Conservation (phyloP, 441 rosid species). For the Syzygium malaccense region DNA sequence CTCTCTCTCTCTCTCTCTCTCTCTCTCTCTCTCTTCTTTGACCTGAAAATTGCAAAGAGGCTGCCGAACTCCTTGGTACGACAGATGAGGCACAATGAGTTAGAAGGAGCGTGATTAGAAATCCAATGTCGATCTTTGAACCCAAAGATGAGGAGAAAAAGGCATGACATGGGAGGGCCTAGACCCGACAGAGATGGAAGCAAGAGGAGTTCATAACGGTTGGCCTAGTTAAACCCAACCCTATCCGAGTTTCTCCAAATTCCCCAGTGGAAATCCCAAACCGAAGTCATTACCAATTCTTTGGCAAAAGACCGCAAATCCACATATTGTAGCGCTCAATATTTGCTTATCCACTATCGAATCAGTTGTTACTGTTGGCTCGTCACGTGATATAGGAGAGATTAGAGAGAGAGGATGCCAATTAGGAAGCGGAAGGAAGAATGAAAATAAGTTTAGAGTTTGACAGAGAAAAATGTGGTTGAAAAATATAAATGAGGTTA, state of each 20-base stretch:
- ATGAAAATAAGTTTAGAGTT: not conserved
- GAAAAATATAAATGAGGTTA: not conserved
- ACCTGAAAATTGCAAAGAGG: not conserved
- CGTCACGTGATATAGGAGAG: not conserved
- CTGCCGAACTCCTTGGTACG: not conserved
- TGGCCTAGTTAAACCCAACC: not conserved
- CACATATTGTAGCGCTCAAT: not conserved
- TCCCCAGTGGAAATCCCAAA: not conserved
- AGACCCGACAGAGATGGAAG: not conserved
- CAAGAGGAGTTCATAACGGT: not conserved
- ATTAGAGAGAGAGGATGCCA: not conserved
- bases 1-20: not conserved
- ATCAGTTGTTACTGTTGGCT: not conserved
- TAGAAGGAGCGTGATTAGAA: not conserved
- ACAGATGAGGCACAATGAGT: not conserved
- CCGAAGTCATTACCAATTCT: not conserved
- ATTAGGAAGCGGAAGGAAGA: not conserved
- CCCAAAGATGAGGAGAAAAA: not conserved
- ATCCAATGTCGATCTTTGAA: not conserved
- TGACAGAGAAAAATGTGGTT: not conserved
- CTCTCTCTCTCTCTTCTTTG: not conserved
- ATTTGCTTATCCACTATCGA: not conserved
- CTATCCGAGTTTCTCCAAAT: not conserved
- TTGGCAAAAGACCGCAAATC: not conserved
- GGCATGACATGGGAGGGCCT: not conserved